Conservation (phyloP, 768 basidiomycete species). For the Amanita pallidorosea region DNA sequence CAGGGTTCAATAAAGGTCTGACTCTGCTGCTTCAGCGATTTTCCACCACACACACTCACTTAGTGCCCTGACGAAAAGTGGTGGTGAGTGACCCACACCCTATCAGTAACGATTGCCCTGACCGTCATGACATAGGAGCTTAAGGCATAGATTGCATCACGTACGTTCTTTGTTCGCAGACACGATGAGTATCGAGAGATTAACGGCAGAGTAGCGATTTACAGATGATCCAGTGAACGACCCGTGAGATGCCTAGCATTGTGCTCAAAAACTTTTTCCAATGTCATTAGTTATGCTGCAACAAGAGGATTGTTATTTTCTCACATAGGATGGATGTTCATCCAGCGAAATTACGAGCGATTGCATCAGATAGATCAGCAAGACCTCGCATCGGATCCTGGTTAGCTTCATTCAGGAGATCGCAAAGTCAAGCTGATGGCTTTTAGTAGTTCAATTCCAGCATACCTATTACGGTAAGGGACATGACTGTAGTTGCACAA, state of each 20-base stretch:
- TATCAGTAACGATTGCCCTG: neutral
- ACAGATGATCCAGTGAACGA: slow-evolving; percentile 62
- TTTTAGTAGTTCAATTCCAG: slow-evolving; percentile 55
- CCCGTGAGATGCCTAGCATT: slow-evolving; percentile 30
- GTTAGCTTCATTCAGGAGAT: slow-evolving; percentile 24
- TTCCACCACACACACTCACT: neutral
- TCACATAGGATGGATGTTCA: slow-evolving; percentile 84
- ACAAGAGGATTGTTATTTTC: slow-evolving; percentile 65
- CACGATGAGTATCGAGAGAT: neutral
- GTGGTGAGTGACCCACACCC: neutral
- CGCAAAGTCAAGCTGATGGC: neutral
- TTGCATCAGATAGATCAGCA: slow-evolving; percentile 54
- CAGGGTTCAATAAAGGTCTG: slow-evolving; percentile 72
- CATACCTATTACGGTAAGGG: slow-evolving; percentile 52
- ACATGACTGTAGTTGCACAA: neutral
- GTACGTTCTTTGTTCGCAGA: slow-evolving; percentile 22
- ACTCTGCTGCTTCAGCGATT: slow-evolving; percentile 1
- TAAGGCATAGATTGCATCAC: slow-evolving; percentile 70
- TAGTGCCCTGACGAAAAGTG: neutral
- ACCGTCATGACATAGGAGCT: slow-evolving; percentile 34
- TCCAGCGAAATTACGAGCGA: slow-evolving; percentile 54
- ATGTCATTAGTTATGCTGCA: slow-evolving; percentile 48
- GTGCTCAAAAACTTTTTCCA: neutral
- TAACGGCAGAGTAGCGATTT: slow-evolving; percentile 35
- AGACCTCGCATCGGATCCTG: slow-evolving; percentile 60